These are phyloP conservation scores for Meyerozyma elateridarum DNA, from an alignment of 1,139 yeast genomes.

Conservation along the genomic window DNA sequence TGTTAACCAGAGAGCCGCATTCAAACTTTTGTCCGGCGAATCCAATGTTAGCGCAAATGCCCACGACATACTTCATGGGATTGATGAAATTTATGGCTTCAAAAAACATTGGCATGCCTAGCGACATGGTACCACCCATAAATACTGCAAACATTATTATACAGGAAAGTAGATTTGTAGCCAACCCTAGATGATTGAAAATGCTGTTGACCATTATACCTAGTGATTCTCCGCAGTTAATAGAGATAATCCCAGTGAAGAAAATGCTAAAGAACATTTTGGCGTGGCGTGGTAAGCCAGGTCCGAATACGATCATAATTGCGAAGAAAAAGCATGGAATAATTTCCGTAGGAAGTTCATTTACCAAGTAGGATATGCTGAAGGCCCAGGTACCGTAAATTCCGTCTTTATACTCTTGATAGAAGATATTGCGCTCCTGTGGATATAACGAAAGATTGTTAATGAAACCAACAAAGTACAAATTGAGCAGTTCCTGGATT, in stretches of 20 bases:
- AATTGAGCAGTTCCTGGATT: constrained; percentile 19
- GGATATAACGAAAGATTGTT: constrained; percentile 23
- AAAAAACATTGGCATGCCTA: constrained; percentile 23
- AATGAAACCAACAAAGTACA: constrained; percentile 21
- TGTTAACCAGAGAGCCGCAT: constrained; percentile 19
- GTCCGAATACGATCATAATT: constrained; percentile 18
- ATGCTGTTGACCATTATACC: constrained; percentile 20
- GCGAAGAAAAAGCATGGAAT: constrained; percentile 18
- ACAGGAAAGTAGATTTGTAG: constrained; percentile 19
- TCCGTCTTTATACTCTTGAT: constrained; percentile 22
- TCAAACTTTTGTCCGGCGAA: constrained; percentile 28
- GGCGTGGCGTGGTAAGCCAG: constrained; percentile 20
- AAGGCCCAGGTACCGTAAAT: constrained; percentile 19
- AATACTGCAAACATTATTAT: constrained; percentile 19
- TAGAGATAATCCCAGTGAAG: constrained; percentile 13
- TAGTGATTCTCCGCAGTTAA: constrained; percentile 22
- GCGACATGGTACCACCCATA: constrained; percentile 27
- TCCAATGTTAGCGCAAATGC: constrained; percentile 32
- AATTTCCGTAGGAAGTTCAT: constrained; percentile 21
- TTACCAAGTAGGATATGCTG: constrained; percentile 19
- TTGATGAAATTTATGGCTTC: constrained; percentile 21
- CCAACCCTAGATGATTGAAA: constrained; percentile 21
- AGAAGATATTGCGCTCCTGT: constrained; percentile 20
- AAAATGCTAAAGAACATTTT: constrained; percentile 21
- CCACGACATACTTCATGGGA: constrained; percentile 23